Percentiles rank a stretch among this genome's conserved stretches.
Evolutionary conservation across 2,329 filamentous ascomycete genomes (phyloP).

Genomic region (Exutisphaerella laricina): DNA sequence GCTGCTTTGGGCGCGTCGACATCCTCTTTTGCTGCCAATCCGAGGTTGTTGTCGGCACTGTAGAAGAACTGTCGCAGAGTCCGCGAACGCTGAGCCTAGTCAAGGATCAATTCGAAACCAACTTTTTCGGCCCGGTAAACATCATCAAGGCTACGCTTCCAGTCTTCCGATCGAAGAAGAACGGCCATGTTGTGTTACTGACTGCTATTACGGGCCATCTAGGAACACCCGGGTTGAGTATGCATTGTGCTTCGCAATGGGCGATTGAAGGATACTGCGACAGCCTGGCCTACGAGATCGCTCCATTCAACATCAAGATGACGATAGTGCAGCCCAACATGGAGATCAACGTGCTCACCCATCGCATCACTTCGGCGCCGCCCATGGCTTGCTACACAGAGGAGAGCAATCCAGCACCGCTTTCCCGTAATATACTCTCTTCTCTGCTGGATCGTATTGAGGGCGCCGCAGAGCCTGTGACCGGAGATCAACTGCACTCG

Average conservation of each 20-base stretch:
- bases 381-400: constrained; percentile 65
- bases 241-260: constrained; percentile 91
- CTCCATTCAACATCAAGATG: constrained; percentile 93
- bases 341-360: constrained; percentile 82
- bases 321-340: constrained; percentile 95
- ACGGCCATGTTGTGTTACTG: constrained; percentile 83
- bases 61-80: constrained; percentile 79
- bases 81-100: constrained; percentile 70
- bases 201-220: constrained; percentile 89
- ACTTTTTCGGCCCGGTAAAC: constrained; percentile 95
- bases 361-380: constrained; percentile 78
- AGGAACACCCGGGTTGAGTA: constrained; percentile 82
- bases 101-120: constrained; percentile 85
- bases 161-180: constrained; percentile 69
- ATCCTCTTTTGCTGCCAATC: constrained; percentile 85
- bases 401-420: constrained; percentile 67
- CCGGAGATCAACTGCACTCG: constrained; percentile 43
- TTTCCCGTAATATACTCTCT: constrained; percentile 75
- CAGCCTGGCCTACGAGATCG: constrained; percentile 85
- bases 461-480: constrained; percentile 36
- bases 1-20: constrained; percentile 79
- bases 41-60: constrained; percentile 81
- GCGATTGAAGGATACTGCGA: constrained; percentile 95
- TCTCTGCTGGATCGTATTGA: constrained; percentile 68
- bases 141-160: constrained; percentile 87